Evolutionary conservation across 2,329 filamentous ascomycete genomes (phyloP).

Genomic region (Botryotinia convoluta): DNA sequence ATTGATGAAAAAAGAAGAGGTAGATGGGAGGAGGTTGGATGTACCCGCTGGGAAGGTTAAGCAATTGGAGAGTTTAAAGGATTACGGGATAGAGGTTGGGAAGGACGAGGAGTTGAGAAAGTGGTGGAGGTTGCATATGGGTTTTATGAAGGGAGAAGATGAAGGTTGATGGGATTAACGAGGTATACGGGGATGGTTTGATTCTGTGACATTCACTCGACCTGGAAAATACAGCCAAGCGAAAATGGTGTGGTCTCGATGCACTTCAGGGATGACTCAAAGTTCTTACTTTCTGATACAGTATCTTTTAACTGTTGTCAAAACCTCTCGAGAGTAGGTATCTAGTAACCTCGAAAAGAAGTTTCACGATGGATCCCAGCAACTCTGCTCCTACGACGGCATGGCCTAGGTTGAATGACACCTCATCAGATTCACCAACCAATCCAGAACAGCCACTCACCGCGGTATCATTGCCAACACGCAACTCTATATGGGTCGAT

Average conservation of each 20-base stretch:
- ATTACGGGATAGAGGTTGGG: conserved; percentile 28
- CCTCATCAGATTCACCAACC: background rate
- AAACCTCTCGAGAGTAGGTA: no score
- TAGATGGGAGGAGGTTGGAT: conserved; percentile 22
- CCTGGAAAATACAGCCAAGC: background rate
- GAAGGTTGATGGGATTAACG: background rate
- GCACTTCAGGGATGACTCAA: background rate
- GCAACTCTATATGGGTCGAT: background rate
- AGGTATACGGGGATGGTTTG: background rate
- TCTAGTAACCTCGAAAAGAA: background rate
- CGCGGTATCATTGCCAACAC: background rate
- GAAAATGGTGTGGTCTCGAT: background rate
- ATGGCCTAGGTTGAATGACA: background rate
- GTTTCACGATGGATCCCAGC: background rate
- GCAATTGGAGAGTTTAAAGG: conserved; percentile 31
- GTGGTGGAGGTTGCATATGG: conserved; percentile 36
- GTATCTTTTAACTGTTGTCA: background rate
- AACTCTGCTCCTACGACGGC: background rate
- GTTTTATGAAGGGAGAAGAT: conserved; percentile 21
- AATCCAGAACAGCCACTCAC: background rate
- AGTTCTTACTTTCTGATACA: background rate
- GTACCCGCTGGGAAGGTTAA: conserved; percentile 26
- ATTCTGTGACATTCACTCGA: conserved; percentile 4
- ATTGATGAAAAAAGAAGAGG: conserved; percentile 31
- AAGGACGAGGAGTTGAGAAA: conserved; percentile 26